phyloP scores from a whole-genome alignment of 192 early-diverging fungal species.

The Phlyctochytrium planicorne region DNA sequence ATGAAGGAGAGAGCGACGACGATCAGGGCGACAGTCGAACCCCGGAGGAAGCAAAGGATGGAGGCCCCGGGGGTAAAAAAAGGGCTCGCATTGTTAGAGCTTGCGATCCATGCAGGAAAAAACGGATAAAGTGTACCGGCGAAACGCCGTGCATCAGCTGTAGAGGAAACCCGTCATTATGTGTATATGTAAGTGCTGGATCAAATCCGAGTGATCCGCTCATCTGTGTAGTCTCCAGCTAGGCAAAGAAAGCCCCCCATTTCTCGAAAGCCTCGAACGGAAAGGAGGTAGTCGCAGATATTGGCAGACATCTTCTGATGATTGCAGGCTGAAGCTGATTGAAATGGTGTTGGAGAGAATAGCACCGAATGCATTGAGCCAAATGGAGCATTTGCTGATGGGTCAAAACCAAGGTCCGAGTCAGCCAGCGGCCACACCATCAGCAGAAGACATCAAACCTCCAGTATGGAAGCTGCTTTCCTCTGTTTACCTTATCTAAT shows the following conservation, averaged over 20 bases:
- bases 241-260: neutral
- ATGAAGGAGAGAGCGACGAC: neutral
- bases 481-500: too few relatives aligned
- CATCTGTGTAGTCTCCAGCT: neutral
- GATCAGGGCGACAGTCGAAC: neutral
- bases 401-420: too few relatives aligned
- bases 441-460: too few relatives aligned
- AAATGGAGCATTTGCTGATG: too few relatives aligned
- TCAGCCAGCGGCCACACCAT: too few relatives aligned
- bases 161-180: slow-evolving; percentile 9
- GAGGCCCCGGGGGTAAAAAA: neutral
- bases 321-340: neutral
- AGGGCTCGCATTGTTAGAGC: slow-evolving; percentile 17
- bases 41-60: neutral
- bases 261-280: neutral
- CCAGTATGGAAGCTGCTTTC: too few relatives aligned
- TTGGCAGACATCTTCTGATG: too few relatives aligned
- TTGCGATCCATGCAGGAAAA: slow-evolving; percentile 27
- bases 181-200: slow-evolving; percentile 28
- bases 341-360: neutral
- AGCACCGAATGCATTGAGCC: too few relatives aligned
- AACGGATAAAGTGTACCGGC: slow-evolving; percentile 22
- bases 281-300: too few relatives aligned
- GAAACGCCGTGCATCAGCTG: slow-evolving; percentile 21
- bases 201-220: neutral